Percentiles rank a stretch among this genome's conserved stretches.
These are phyloP conservation scores for Alectoria sarmentosa DNA, from an alignment of 495 filamentous ascomycete species.

Conservation along the genomic window DNA sequence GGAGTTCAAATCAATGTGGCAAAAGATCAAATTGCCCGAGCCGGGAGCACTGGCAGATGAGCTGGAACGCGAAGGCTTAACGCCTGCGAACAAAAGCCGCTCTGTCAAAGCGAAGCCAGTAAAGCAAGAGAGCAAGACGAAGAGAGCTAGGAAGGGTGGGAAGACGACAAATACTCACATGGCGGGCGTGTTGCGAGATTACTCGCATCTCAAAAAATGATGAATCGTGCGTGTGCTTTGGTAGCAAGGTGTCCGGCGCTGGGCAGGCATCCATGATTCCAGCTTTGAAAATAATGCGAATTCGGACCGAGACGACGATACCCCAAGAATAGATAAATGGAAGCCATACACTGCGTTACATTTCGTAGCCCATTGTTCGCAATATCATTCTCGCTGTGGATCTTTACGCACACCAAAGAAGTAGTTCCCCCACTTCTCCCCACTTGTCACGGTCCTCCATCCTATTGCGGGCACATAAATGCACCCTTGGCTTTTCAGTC, in stretches of 20 bases:
- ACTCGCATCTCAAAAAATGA: constrained; percentile 54
- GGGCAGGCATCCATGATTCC: neutral
- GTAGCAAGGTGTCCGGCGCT: constrained; percentile 15
- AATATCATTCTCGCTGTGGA: neutral
- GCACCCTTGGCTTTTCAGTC: constrained; percentile 64
- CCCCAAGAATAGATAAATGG: neutral
- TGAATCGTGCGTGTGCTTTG: neutral
- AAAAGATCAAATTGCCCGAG: constrained; percentile 68
- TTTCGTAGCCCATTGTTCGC: neutral
- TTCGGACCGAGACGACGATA: neutral
- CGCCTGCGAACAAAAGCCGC: constrained; percentile 69
- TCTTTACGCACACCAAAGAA: constrained; percentile 81
- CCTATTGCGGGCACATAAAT: constrained; percentile 86
- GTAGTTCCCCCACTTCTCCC: constrained; percentile 91
- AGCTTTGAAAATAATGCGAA: neutral
- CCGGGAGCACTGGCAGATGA: constrained; percentile 67
- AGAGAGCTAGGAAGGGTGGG: constrained; percentile 61
- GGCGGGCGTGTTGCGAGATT: constrained; percentile 79
- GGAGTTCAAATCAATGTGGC: constrained; percentile 79
- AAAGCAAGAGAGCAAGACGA: constrained; percentile 51
- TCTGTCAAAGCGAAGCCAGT: constrained; percentile 52
- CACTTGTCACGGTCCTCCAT: constrained; percentile 77
- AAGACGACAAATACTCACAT: constrained; percentile 94
- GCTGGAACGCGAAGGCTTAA: constrained; percentile 64
- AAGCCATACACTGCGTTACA: neutral